Conservation (phyloP, 2,329 filamentous ascomycete genomes). For the Paraphoma sp. region DNA sequence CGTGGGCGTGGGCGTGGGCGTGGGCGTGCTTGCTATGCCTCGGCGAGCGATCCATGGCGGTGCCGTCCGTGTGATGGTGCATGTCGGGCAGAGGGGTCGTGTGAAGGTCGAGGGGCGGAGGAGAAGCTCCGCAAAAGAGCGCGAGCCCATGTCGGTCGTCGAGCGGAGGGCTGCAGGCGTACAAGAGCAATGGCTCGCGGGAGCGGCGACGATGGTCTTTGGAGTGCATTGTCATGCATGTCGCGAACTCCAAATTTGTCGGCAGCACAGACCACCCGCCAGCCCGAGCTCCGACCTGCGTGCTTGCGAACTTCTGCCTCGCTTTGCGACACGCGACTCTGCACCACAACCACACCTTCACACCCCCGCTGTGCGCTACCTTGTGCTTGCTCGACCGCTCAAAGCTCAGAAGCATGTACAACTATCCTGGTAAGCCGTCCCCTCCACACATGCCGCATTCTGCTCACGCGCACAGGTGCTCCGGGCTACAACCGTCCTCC, state of each 20-base stretch:
- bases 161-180: background rate
- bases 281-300: slow-evolving; percentile 20
- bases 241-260: slow-evolving; percentile 32
- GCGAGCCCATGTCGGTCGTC: slow-evolving; percentile 31
- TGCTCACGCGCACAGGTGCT: slow-evolving; percentile 44
- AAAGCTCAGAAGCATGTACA: slow-evolving; percentile 39
- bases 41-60: slow-evolving; percentile 24
- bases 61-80: slow-evolving; percentile 8
- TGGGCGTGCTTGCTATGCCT: slow-evolving; percentile 12
- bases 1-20: background rate
- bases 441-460: background rate
- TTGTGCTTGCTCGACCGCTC: background rate
- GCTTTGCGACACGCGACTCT: slow-evolving; percentile 11
- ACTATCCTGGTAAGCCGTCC: slow-evolving; percentile 39
- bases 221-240: slow-evolving; percentile 6
- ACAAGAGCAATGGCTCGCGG: background rate
- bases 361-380: background rate
- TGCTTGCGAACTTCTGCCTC: slow-evolving; percentile 16
- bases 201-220: background rate
- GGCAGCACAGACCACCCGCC: slow-evolving; percentile 5
- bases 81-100: slow-evolving; percentile 17
- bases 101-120: slow-evolving; percentile 36
- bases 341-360: background rate
- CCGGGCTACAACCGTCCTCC: slow-evolving; percentile 77
- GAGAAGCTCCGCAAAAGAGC: slow-evolving; percentile 40